Evolutionary conservation across 352 stramenopile genomes (phyloP).

Genomic region (Phytophthora citrophthora): DNA sequence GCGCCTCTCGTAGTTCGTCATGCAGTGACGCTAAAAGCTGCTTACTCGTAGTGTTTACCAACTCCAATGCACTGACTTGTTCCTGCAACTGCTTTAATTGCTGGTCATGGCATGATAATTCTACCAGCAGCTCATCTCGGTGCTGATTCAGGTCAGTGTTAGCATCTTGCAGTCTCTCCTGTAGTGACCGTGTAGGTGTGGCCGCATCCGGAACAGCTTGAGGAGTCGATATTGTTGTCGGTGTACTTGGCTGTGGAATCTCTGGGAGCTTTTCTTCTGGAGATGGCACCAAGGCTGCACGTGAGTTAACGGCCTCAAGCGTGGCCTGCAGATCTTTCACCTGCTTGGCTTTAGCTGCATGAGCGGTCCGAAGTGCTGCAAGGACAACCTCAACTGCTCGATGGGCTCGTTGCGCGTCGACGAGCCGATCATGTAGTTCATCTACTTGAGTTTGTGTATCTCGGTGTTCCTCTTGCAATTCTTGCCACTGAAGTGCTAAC

Average conservation of each 20-base stretch:
- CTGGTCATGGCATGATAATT: conserved; percentile 53
- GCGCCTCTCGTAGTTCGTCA: conserved; percentile 33
- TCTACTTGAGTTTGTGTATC: conserved; percentile 58
- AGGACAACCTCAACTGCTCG: conserved; percentile 33
- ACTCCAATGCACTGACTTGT: conserved; percentile 39
- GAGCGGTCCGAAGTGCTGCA: conserved; percentile 22
- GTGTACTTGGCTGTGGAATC: not conserved
- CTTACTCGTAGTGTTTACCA: conserved; percentile 36
- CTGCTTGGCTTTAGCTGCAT: conserved; percentile 31
- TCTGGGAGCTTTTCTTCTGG: not conserved
- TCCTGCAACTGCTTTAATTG: conserved; percentile 45
- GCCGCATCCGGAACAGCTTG: not conserved
- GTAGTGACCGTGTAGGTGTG: conserved; percentile 6
- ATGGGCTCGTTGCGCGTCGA: conserved; percentile 48
- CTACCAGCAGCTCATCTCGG: conserved; percentile 42
- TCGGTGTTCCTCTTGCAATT: conserved; percentile 57
- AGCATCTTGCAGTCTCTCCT: conserved; percentile 14
- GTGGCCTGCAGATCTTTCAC: conserved; percentile 37
- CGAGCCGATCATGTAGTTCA: conserved; percentile 60
- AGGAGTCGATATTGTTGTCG: not conserved
- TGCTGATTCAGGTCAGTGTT: conserved; percentile 24
- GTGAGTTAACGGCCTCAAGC: conserved; percentile 17
- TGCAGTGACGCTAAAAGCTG: conserved; percentile 37
- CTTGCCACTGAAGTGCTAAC: conserved; percentile 42
- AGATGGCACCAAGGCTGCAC: not conserved